phyloP scores from a whole-genome alignment of 768 basidiomycete species.

The Rhizopogon rudus region DNA sequence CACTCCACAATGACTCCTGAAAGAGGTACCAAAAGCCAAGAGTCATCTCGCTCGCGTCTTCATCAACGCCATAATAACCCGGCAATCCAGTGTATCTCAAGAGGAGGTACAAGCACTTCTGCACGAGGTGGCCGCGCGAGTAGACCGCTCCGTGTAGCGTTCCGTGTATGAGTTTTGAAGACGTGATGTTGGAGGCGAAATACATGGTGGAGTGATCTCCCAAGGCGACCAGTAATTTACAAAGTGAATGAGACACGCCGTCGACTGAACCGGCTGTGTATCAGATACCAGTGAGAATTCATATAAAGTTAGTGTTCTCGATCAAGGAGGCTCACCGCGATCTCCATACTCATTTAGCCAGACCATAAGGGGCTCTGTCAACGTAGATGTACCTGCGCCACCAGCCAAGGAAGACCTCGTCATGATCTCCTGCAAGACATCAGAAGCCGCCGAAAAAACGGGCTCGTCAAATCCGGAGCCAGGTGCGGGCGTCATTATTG shows the following conservation, averaged over 20 bases:
- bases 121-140: conserved; percentile 49
- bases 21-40: conserved; percentile 88
- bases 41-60: conserved; percentile 84
- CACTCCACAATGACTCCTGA: conserved; percentile 81
- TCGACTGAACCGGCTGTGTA: conserved; percentile 29
- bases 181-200: conserved; percentile 64
- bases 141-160: conserved; percentile 13
- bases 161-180: conserved; percentile 32
- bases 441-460: conserved; percentile 59
- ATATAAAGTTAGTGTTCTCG: conserved; percentile 33
- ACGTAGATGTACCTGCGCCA: conserved; percentile 60
- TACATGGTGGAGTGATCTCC: conserved; percentile 85
- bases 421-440: conserved; percentile 75
- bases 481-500: conserved; percentile 31
- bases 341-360: conserved; percentile 64
- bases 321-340: conserved; percentile 28
- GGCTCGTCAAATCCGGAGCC: conserved; percentile 38
- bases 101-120: conserved; percentile 66
- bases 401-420: conserved; percentile 67
- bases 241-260: conserved; percentile 63
- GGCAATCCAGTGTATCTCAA: conserved; percentile 71
- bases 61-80: conserved; percentile 77
- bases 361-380: conserved; percentile 82
- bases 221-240: conserved; percentile 75
- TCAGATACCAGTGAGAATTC: conserved; percentile 11